These are phyloP conservation scores for Fusarium sp. DNA, from an alignment of 2,329 filamentous ascomycete species.

Conservation along the genomic window DNA sequence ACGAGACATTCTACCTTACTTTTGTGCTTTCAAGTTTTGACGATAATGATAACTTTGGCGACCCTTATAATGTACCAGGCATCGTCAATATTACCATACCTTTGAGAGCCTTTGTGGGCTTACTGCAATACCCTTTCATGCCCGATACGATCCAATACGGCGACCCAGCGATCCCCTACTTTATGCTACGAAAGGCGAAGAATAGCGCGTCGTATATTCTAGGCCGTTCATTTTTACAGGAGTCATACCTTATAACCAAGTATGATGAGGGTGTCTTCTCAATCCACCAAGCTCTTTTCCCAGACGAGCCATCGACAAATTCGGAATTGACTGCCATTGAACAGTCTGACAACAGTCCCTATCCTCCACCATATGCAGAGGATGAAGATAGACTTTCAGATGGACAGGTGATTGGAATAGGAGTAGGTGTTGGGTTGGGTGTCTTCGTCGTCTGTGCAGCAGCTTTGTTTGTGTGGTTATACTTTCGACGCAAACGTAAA, in stretches of 20 bases:
- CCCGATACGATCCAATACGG: conserved; percentile 57
- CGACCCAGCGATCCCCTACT: conserved; percentile 67
- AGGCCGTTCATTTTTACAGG: conserved; percentile 77
- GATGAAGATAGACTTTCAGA: conserved; percentile 51
- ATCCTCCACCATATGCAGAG: conserved; percentile 51
- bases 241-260: conserved; percentile 70
- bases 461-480: conserved; percentile 49
- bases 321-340: conserved; percentile 57
- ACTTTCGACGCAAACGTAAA: conserved; percentile 51
- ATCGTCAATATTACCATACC: conserved; percentile 69
- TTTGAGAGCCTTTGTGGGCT: conserved; percentile 62
- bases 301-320: conserved; percentile 55
- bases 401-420: conserved; percentile 60
- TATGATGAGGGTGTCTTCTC: conserved; percentile 67
- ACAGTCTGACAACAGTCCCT: conserved; percentile 59
- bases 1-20: conserved; percentile 63
- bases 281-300: conserved; percentile 66
- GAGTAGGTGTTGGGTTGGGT: conserved; percentile 58
- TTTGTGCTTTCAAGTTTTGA: conserved; percentile 68
- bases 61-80: conserved; percentile 60
- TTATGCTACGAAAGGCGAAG: conserved; percentile 70
- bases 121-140: conserved; percentile 63
- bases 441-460: conserved; percentile 47
- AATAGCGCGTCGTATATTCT: conserved; percentile 69
- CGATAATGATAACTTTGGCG: conserved; percentile 64